Base-by-base conservation (phyloP, 2,329 filamentous ascomycete genomes). In the Aspergillus sp. region DNA sequence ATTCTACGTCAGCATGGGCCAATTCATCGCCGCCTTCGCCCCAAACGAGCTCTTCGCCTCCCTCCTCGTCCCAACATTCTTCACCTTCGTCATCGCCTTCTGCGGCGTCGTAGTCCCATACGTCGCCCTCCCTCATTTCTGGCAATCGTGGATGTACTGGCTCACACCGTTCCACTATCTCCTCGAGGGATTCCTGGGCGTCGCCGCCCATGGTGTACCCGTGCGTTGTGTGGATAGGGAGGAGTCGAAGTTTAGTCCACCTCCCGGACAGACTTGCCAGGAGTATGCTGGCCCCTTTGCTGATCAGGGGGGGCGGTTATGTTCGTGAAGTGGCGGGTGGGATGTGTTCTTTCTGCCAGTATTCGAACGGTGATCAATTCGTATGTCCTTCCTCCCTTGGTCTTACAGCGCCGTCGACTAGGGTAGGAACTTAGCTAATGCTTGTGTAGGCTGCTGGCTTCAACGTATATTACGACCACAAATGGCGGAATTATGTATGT, bases 31-130 rank as follows among this genome's bases (percentile, higher is more conserved):
- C 0, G 71, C 84, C 0, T 78, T 85, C 47, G 69, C 79, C 2
- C 82, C 83, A 1, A 87, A 86, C 57, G 80, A 82, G 47, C 67
- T 85, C 4, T 72, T 86, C 12, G 83, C 83, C 1, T 82, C 79
- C 4, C 65, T 86, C 0, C 69, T 86, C 1, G 82, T 86, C 1
- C 84, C 85, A 0, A 60, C 85, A 4, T 85, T 86, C 64, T 85
- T 87, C 67, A 75, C 83, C 27, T 86, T 81, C 33, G 70, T 88
- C 3, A 74, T 88, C 7, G 78, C 77, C 1, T 90, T 90, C 69
- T 89, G 85, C 53, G 86, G 86, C 49, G 83, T 90, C 1, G 71
- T 88, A 5, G 85, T 89, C 0, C 85, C 85, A 0, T 87, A 83
- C 50, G 55, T 56, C 0, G 73, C 75, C 27, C 73, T 90, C 19